phyloP scores from a whole-genome alignment of 352 stramenopile species.

The Phytopythium mirpurense region DNA sequence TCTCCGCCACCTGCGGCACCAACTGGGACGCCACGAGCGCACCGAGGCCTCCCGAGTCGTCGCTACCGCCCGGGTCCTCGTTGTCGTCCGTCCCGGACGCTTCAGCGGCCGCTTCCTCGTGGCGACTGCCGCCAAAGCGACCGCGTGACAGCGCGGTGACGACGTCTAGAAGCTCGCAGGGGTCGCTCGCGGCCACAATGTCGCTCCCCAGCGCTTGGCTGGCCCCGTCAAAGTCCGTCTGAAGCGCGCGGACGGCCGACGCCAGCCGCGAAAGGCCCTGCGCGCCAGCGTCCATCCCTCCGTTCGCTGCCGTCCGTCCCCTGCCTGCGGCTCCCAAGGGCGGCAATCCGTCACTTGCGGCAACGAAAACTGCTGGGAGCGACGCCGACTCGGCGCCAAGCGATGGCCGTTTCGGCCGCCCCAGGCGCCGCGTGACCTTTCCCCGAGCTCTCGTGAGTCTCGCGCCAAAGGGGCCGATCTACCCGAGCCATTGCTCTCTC shows the following conservation, averaged over 20 bases:
- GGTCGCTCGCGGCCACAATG: slow-evolving; percentile 26
- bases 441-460: background rate
- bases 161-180: slow-evolving; percentile 23
- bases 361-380: too few relatives aligned
- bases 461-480: too few relatives aligned
- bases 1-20: slow-evolving; percentile 48
- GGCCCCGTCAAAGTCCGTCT: slow-evolving; percentile 46
- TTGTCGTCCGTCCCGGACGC: background rate
- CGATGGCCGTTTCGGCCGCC: background rate
- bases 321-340: too few relatives aligned
- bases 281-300: background rate
- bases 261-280: background rate
- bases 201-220: slow-evolving; percentile 36
- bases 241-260: slow-evolving; percentile 29
- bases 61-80: slow-evolving; percentile 1
- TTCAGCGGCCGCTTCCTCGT: background rate
- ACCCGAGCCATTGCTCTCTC: too few relatives aligned
- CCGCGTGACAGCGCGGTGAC: slow-evolving; percentile 10
- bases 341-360: too few relatives aligned
- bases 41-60: slow-evolving; percentile 12
- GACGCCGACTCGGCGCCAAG: background rate
- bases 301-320: background rate
- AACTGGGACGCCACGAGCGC: slow-evolving; percentile 49
- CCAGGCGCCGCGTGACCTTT: slow-evolving; percentile 2
- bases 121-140: background rate